phyloP scores from a whole-genome alignment of 768 basidiomycete species.

The Lepiota brunneoincarnata region DNA sequence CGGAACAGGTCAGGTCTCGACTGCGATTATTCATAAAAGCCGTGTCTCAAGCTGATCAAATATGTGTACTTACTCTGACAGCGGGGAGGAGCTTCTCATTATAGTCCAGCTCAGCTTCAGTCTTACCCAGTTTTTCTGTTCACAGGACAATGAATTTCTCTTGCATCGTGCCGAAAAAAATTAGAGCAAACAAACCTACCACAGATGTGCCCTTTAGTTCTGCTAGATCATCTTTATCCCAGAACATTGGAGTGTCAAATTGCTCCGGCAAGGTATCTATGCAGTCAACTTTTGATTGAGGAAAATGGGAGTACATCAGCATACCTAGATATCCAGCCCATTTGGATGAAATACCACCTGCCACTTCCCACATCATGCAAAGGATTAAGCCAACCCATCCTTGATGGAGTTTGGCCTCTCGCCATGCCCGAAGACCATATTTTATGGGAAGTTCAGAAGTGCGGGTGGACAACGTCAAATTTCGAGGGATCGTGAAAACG shows the following conservation, averaged over 20 bases:
- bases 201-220: constrained; percentile 85
- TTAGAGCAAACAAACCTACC: constrained; percentile 56
- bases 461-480: constrained; percentile 72
- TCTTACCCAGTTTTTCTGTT: constrained; percentile 83
- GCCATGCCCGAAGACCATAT: constrained; percentile 69
- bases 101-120: constrained; percentile 78
- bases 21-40: neutral
- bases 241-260: constrained; percentile 96
- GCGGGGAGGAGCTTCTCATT: constrained; percentile 64
- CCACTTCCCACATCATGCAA: constrained; percentile 94
- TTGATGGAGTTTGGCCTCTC: constrained; percentile 47
- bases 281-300: neutral
- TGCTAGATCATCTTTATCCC: constrained; percentile 68
- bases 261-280: constrained; percentile 61
- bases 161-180: neutral
- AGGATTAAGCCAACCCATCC: constrained; percentile 91
- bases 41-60: neutral
- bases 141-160: neutral
- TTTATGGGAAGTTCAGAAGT: constrained; percentile 64
- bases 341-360: constrained; percentile 54
- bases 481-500: constrained; percentile 81
- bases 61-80: constrained; percentile 50
- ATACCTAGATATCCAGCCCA: constrained; percentile 76
- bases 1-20: constrained; percentile 77
- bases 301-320: constrained; percentile 18